Base-by-base conservation (phyloP, 2,329 filamentous ascomycete genomes). In the Colletotrichum cuscutae region DNA sequence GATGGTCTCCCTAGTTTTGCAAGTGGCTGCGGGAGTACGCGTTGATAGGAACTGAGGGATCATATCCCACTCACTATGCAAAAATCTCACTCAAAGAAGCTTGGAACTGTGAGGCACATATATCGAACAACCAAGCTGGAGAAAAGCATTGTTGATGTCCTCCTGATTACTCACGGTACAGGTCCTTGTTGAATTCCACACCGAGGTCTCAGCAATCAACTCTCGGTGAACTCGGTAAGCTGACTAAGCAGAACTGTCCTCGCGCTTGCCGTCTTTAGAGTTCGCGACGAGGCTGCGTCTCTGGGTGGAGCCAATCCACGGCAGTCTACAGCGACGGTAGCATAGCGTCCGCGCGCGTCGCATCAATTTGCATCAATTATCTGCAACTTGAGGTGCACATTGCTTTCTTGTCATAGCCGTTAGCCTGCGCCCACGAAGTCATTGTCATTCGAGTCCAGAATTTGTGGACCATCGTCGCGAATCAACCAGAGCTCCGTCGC, bases 251-350 rank as follows among this genome's bases (percentile, higher is more conserved):
- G 46, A 15, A 26, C 65, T 46, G 69, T 22, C 0, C 1, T 6
- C 49, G 42, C 57, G 49, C 6, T 42, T 12, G 12, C 11, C 9
- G n/a, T 12, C 12, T 42, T 19, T 60, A 57, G 58, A 22, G 22
- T 65, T 64, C 71, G 68, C 67, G 71, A 71, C 68, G 49, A 71
- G 67, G 68, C 61, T 67, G 26, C 68, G 57, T 49, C 60, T 26
- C 32, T 24, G 4, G 1, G 65, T 56, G 59, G 37, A 72, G 65
- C 59, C 70, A 70, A 70, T 61, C 56, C 68, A 26, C 37, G 54
- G 59, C 59, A 53, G 24, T 24, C 35, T 19, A 58, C 61, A 46
- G 54, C 66, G 60, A 59, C 35, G 30, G 28, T 54, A 65, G 58
- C 35, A 32, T 35, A 63, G 28, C 42, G 46, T 28, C 28, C 9